These are phyloP conservation scores for Alopecurus myosuroides DNA, from an alignment of 176 grass and related monocot genomes.

Conservation along the genomic window DNA sequence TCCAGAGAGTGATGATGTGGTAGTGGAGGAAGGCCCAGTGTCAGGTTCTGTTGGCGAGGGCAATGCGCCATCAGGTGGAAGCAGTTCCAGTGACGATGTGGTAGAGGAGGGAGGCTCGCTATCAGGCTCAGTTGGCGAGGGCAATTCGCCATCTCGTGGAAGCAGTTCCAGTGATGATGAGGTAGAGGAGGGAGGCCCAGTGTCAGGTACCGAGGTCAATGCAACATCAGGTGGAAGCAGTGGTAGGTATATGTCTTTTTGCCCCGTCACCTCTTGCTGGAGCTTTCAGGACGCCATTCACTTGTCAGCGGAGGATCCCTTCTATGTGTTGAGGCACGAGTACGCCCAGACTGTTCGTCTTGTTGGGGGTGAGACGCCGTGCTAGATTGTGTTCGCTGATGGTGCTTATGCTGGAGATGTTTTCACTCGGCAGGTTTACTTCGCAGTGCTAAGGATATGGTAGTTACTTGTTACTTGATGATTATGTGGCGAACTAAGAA, in stretches of 20 bases:
- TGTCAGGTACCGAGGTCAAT: neutral
- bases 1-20: neutral
- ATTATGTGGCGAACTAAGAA: neutral
- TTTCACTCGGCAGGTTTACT: neutral
- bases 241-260: neutral
- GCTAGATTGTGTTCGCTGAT: neutral
- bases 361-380: neutral
- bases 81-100: neutral
- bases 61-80: neutral
- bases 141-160: neutral
- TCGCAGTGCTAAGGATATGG: neutral
- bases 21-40: neutral
- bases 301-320: neutral
- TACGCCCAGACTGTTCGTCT: neutral
- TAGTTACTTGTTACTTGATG: neutral
- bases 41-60: neutral
- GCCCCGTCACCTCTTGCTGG: neutral
- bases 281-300: conserved; percentile 13
- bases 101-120: too few species aligned
- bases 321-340: neutral
- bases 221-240: neutral
- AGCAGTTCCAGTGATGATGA: neutral
- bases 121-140: neutral
- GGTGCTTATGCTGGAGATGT: neutral
- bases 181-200: neutral